phyloP scores from a whole-genome alignment of 768 basidiomycete species.

The Lactarius evosmus region DNA sequence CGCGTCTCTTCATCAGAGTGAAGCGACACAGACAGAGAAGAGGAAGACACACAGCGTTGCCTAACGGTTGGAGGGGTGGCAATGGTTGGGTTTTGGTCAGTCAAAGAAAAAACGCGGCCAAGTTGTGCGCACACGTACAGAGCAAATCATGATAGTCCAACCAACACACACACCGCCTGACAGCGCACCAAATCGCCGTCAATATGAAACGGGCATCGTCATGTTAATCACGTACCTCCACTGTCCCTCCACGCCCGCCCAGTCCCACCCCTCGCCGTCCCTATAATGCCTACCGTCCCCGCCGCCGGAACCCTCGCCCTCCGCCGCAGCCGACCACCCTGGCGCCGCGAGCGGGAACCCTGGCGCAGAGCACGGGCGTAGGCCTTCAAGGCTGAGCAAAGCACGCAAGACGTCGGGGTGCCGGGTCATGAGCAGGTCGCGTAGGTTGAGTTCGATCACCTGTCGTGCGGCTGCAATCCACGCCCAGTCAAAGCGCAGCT shows the following conservation, averaged over 20 bases:
- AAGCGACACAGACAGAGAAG: background rate
- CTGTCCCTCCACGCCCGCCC: constrained; percentile 53
- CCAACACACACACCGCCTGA: constrained; percentile 56
- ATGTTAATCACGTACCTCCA: constrained; percentile 44
- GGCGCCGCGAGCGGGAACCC: constrained; percentile 15
- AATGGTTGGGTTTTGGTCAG: background rate
- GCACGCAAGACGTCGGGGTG: constrained; percentile 31
- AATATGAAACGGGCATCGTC: background rate
- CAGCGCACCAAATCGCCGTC: background rate
- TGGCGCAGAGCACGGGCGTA: constrained; percentile 33
- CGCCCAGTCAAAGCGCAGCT: constrained; percentile 45
- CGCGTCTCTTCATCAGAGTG: background rate
- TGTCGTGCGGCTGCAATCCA: constrained; percentile 51
- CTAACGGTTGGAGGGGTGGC: constrained; percentile 27
- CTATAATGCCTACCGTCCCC: background rate
- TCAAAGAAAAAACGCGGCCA: background rate
- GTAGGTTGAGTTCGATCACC: constrained; percentile 51
- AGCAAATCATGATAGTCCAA: constrained; percentile 55
- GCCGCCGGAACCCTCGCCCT: background rate
- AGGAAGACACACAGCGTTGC: constrained; percentile 39
- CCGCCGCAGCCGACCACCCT: background rate
- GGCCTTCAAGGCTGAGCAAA: constrained; percentile 32
- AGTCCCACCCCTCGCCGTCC: constrained; percentile 50
- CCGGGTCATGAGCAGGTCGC: constrained; percentile 36
- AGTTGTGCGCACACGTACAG: constrained; percentile 36